Evolutionary conservation across 371 early-diverging fungal species (phyloP).

Genomic region (Mortierella sp.): DNA sequence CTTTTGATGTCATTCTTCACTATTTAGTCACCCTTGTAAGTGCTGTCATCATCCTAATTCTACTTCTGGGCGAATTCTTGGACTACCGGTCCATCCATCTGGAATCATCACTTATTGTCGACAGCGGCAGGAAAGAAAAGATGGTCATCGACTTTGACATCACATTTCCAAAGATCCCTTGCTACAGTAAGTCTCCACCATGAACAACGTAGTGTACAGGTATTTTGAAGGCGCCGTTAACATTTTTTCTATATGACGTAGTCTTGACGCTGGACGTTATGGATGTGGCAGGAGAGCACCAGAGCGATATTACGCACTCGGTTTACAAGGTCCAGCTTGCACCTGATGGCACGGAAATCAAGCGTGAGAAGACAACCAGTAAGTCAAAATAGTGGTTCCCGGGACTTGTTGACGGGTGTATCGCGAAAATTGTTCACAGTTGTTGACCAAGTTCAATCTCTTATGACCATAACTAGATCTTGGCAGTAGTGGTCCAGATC

Average conservation of each 20-base stretch:
- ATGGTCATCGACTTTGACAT: conserved; percentile 91
- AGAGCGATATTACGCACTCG: conserved; percentile 82
- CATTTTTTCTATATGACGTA: conserved; percentile 25
- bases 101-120: conserved; percentile 85
- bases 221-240: background rate
- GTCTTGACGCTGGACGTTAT: conserved; percentile 93
- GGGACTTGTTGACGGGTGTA: too few relatives aligned
- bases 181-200: conserved; percentile 71
- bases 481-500: conserved; percentile 52
- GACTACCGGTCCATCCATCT: conserved; percentile 79
- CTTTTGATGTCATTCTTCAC: background rate
- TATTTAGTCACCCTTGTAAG: conserved; percentile 83
- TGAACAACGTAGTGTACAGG: background rate
- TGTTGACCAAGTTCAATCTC: background rate
- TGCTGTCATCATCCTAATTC: conserved; percentile 74
- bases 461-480: conserved; percentile 25
- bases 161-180: conserved; percentile 92
- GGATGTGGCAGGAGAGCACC: conserved; percentile 94
- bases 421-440: too few relatives aligned
- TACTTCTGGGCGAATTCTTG: conserved; percentile 84
- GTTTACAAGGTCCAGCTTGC: conserved; percentile 86
- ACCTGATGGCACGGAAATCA: conserved; percentile 72
- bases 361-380: conserved; percentile 65
- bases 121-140: conserved; percentile 87
- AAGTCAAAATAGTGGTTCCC: conserved; percentile 9